Conservation (phyloP, 352 stramenopile genomes). For the Phytophthora idaei region DNA sequence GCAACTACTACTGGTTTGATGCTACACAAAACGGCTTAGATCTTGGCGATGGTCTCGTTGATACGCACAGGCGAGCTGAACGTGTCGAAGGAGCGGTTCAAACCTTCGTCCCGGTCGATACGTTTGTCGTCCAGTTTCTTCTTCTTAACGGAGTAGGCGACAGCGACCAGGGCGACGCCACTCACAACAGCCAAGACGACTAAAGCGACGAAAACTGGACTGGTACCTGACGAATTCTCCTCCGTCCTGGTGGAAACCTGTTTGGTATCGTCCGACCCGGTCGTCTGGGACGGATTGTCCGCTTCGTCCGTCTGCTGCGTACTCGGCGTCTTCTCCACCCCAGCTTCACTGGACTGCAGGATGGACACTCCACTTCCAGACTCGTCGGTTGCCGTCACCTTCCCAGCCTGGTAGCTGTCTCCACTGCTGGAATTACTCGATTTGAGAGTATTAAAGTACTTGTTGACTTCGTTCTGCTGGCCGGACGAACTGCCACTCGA, state of each 20-base stretch:
- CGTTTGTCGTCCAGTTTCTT: conserved; percentile 39
- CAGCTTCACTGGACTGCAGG: conserved; percentile 35
- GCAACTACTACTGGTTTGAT: background rate
- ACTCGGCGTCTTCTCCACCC: conserved; percentile 28
- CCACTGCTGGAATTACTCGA: conserved; percentile 9
- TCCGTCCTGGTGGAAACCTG: conserved; percentile 31
- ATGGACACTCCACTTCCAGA: conserved; percentile 35
- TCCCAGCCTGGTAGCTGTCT: conserved; percentile 25
- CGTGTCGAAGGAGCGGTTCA: conserved; percentile 35
- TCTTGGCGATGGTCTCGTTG: conserved; percentile 38
- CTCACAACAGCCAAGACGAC: conserved; percentile 30
- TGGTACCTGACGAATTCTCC: conserved; percentile 14
- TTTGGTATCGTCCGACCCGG: conserved; percentile 14
- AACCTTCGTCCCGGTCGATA: conserved; percentile 27
- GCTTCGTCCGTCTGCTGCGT: conserved; percentile 15
- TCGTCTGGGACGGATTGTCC: conserved; percentile 22
- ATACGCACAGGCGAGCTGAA: conserved; percentile 35
- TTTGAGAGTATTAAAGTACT: conserved; percentile 26
- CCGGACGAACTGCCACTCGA: conserved; percentile 8
- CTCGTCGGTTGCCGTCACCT: conserved; percentile 21
- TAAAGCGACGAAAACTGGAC: conserved; percentile 32
- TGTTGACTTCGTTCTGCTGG: conserved; percentile 19
- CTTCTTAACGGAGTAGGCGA: conserved; percentile 34
- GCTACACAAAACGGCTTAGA: conserved; percentile 26
- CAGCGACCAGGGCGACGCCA: conserved; percentile 25